Evolutionary conservation across 2,329 filamentous ascomycete genomes (phyloP).

Genomic region (Aspergillus eucalypticola): DNA sequence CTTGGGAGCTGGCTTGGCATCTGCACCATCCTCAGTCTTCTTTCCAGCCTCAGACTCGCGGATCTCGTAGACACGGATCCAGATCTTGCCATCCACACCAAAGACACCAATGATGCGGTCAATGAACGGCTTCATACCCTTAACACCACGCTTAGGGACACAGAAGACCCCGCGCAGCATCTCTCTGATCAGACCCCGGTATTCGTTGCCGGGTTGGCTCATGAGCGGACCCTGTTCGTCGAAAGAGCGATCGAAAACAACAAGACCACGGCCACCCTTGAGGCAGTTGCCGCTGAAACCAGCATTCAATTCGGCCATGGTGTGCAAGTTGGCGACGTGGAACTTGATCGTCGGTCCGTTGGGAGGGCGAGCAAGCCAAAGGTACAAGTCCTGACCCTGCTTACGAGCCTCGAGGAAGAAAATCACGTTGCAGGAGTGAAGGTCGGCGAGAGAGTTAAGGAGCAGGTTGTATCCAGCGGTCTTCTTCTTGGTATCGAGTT

Average conservation of each 20-base stretch:
- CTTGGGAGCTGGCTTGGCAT: slow-evolving; percentile 42
- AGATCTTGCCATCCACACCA: slow-evolving; percentile 88
- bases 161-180: slow-evolving; percentile 88
- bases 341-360: slow-evolving; percentile 72
- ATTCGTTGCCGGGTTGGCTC: slow-evolving; percentile 55
- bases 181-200: slow-evolving; percentile 67
- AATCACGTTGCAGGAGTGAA: slow-evolving; percentile 93
- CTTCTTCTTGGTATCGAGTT: slow-evolving; percentile 91
- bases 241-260: slow-evolving; percentile 89
- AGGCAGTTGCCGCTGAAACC: slow-evolving; percentile 91
- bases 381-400: slow-evolving; percentile 81
- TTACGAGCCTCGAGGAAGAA: slow-evolving; percentile 96
- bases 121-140: slow-evolving; percentile 92
- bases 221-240: slow-evolving; percentile 74
- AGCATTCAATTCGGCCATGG: slow-evolving; percentile 86
- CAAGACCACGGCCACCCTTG: slow-evolving; percentile 85
- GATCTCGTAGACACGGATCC: slow-evolving; percentile 94
- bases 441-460: slow-evolving; percentile 73
- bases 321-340: slow-evolving; percentile 67
- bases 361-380: slow-evolving; percentile 89
- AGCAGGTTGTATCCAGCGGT: slow-evolving; percentile 62
- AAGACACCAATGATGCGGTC: slow-evolving; percentile 95
- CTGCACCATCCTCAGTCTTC: slow-evolving; percentile 47
- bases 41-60: slow-evolving; percentile 71
- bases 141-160: slow-evolving; percentile 76